phyloP scores from a whole-genome alignment of 345 rosid species.

The Gossypium australe region DNA sequence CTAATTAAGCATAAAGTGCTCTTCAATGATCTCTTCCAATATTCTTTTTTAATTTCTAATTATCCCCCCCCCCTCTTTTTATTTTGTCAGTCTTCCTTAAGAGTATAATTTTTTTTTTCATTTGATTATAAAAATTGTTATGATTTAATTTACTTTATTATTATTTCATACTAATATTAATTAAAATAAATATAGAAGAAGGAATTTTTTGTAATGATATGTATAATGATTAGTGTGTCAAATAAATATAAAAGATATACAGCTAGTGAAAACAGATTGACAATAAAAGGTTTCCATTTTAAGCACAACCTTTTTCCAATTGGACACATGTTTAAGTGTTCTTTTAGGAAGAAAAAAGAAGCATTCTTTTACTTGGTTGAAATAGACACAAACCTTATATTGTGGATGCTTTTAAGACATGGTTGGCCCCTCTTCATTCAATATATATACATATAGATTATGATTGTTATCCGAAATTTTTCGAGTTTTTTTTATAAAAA shows the following conservation, averaged over 20 bases:
- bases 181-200: background rate
- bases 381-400: conserved; percentile 38
- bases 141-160: background rate
- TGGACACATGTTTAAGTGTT: conserved; percentile 28
- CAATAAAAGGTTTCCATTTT: conserved; percentile 29
- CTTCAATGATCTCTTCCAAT: too few relatives aligned
- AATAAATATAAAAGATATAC: background rate
- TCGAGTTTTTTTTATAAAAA: background rate
- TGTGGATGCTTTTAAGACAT: conserved; percentile 25
- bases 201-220: background rate
- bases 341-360: conserved; percentile 22
- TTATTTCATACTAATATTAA: background rate
- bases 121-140: background rate
- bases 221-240: background rate
- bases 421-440: conserved; percentile 5
- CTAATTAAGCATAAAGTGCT: background rate
- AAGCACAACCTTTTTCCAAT: conserved; percentile 19
- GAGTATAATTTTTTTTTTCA: background rate
- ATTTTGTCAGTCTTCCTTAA: background rate
- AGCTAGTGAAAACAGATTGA: conserved; percentile 18
- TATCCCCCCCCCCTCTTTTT: too few relatives aligned
- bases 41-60: too few relatives aligned
- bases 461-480: background rate
- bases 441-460: background rate
- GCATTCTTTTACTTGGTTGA: conserved; percentile 24